Evolutionary conservation across 2,329 filamentous ascomycete genomes (phyloP).

Genomic region (Fusarium miscanthi): DNA sequence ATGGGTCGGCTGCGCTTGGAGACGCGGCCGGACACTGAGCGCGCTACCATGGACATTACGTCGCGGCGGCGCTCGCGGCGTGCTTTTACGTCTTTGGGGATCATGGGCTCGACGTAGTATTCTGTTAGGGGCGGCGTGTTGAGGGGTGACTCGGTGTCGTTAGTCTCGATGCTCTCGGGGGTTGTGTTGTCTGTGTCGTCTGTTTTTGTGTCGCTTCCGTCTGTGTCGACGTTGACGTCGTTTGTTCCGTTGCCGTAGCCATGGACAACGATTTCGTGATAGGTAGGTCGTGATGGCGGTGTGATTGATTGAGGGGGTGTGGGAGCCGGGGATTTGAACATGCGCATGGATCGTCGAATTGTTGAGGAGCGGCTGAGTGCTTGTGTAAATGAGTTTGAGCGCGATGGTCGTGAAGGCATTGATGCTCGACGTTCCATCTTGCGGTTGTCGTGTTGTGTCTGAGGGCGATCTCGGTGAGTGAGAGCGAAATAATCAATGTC

Average conservation of each 20-base stretch:
- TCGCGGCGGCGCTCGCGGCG: constrained; percentile 46
- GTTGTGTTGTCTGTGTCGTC: constrained; percentile 31
- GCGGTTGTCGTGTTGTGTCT: constrained; percentile 10
- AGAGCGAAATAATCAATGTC: constrained; percentile 67
- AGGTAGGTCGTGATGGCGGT: constrained; percentile 40
- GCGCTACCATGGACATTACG: constrained; percentile 44
- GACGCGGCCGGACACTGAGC: constrained; percentile 42
- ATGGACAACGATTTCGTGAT: constrained; percentile 64
- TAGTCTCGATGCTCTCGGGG: constrained; percentile 41
- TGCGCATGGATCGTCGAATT: constrained; percentile 50
- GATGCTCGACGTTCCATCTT: constrained; percentile 33
- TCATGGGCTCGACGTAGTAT: constrained; percentile 25
- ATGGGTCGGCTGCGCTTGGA: constrained; percentile 43
- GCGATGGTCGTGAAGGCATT: constrained; percentile 37
- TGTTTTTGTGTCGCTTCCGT: constrained; percentile 37
- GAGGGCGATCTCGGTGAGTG: constrained; percentile 47
- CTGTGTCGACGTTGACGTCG: constrained; percentile 45
- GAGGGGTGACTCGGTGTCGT: constrained; percentile 44
- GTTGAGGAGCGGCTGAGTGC: constrained; percentile 50
- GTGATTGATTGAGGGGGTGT: constrained; percentile 30
- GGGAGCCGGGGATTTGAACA: constrained; percentile 43
- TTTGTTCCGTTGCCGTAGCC: constrained; percentile 67
- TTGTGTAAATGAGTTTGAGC: constrained; percentile 48
- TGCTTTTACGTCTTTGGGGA: constrained; percentile 36
- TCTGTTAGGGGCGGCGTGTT: constrained; percentile 36